phyloP scores from a whole-genome alignment of 2,329 filamentous ascomycete genomes.

The Allantophomopsis lycopodina region DNA sequence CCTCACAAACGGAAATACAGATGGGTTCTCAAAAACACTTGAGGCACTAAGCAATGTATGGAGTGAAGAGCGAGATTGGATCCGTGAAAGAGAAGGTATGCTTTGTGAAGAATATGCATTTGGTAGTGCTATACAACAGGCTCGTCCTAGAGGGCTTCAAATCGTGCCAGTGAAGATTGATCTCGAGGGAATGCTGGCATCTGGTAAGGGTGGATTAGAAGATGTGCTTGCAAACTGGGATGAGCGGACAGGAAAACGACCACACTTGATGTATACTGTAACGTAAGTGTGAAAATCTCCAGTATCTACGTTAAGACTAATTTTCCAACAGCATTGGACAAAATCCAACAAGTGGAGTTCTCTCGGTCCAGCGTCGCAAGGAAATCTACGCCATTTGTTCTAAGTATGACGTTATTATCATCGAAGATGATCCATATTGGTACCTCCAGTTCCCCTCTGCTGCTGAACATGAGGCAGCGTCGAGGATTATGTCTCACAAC shows the following conservation, averaged over 20 bases:
- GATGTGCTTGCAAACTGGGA: constrained; percentile 81
- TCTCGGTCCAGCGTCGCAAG: constrained; percentile 59
- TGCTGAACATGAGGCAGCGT: constrained; percentile 21
- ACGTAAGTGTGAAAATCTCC: constrained; percentile 43
- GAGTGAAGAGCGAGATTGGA: constrained; percentile 52
- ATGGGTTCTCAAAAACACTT: constrained; percentile 69
- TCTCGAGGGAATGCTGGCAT: constrained; percentile 62
- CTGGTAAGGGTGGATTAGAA: constrained; percentile 58
- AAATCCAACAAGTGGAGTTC: constrained; percentile 70
- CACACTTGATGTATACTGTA: constrained; percentile 81
- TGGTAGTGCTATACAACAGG: constrained; percentile 59
- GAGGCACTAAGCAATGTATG: constrained; percentile 67
- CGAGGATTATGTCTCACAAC: constrained; percentile 10
- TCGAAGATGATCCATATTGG: constrained; percentile 95
- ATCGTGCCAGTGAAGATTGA: constrained; percentile 65
- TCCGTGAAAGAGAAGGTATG: constrained; percentile 59
- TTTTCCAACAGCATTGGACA: constrained; percentile 54
- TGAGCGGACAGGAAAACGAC: constrained; percentile 53
- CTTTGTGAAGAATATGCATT: constrained; percentile 74
- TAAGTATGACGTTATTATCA: constrained; percentile 77
- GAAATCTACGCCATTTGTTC: constrained; percentile 71
- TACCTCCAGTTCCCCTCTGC: constrained; percentile 80
- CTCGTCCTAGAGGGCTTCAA: constrained; percentile 45
- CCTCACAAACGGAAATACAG: constrained; percentile 70
- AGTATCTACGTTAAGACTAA: constrained; percentile 5